Evolutionary conservation across 2,329 filamentous ascomycete genomes (phyloP).

Genomic region (Pyrenophora teres): DNA sequence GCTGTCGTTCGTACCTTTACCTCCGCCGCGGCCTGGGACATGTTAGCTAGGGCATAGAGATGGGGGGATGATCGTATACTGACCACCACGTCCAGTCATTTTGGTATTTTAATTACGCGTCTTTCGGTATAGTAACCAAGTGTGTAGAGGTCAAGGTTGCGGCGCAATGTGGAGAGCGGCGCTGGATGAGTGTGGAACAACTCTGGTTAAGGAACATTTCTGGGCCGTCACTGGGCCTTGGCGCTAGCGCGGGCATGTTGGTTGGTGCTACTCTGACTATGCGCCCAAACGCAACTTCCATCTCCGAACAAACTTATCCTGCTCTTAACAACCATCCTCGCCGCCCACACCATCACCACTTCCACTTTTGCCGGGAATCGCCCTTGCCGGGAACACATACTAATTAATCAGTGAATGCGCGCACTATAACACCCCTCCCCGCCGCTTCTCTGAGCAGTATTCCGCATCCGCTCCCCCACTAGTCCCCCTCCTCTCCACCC

Average conservation of each 20-base stretch:
- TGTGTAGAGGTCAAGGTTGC: constrained; percentile 6
- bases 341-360: constrained; percentile 1
- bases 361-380: neutral
- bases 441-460: constrained; percentile 31
- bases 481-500: neutral
- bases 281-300: constrained; percentile 28
- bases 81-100: constrained; percentile 44
- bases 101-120: constrained; percentile 10
- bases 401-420: constrained; percentile 28
- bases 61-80: constrained; percentile 11
- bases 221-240: constrained; percentile 29
- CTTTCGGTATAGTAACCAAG: neutral
- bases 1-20: constrained; percentile 46
- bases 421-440: constrained; percentile 31
- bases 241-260: constrained; percentile 26
- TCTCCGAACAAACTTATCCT: constrained; percentile 26
- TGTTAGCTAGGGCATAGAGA: constrained; percentile 26
- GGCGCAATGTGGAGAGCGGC: constrained; percentile 17
- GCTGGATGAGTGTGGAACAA: constrained; percentile 19
- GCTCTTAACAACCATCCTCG: constrained; percentile 8
- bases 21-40: constrained; percentile 60
- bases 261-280: constrained; percentile 28
- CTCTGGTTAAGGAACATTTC: constrained; percentile 32
- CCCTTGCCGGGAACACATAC: neutral
- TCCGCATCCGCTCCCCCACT: constrained; percentile 29